Conservation (phyloP, 2,329 filamentous ascomycete genomes). For the Plectosphaerella cucumerina region DNA sequence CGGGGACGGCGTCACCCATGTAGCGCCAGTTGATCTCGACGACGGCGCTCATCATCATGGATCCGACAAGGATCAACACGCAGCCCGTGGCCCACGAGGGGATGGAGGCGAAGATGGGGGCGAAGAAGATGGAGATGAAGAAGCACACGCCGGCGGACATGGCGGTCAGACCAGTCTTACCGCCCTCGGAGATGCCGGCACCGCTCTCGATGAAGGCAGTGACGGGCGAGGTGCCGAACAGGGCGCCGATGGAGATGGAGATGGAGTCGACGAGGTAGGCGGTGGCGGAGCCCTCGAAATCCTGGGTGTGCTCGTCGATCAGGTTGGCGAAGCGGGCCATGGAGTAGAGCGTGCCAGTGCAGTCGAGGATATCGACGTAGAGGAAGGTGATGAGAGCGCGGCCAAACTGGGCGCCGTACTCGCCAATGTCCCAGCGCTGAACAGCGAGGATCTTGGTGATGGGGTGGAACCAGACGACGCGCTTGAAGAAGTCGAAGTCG, state of each 20-base stretch:
- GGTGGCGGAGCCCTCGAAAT: constrained; percentile 80
- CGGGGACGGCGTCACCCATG: constrained; percentile 76
- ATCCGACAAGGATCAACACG: constrained; percentile 83
- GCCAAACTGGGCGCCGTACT: constrained; percentile 71
- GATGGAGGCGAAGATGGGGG: constrained; percentile 85
- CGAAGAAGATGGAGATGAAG: constrained; percentile 84
- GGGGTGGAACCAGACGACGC: constrained; percentile 79
- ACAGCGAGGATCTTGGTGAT: constrained; percentile 67
- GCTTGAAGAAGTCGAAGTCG: constrained; percentile 80
- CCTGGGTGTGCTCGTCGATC: constrained; percentile 76
- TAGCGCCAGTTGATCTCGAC: constrained; percentile 90
- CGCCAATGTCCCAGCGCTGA: constrained; percentile 68
- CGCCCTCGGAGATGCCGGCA: constrained; percentile 83
- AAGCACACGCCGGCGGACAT: constrained; percentile 78
- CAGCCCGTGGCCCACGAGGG: constrained; percentile 87
- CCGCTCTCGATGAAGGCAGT: constrained; percentile 88
- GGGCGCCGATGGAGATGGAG: constrained; percentile 71
- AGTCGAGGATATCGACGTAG: constrained; percentile 86
- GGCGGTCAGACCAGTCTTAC: constrained; percentile 76
- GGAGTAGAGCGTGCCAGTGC: constrained; percentile 81
- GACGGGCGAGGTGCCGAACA: constrained; percentile 75
- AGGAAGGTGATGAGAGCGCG: constrained; percentile 84
- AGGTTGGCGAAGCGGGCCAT: constrained; percentile 83
- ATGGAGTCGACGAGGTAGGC: constrained; percentile 83
- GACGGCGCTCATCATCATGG: constrained; percentile 76